A percentile compares a stretch with the other conserved stretches of the same genome.
Conservation (phyloP, 805 yeast genomes). For the Sugiyamaella boreocaroliniensis region DNA sequence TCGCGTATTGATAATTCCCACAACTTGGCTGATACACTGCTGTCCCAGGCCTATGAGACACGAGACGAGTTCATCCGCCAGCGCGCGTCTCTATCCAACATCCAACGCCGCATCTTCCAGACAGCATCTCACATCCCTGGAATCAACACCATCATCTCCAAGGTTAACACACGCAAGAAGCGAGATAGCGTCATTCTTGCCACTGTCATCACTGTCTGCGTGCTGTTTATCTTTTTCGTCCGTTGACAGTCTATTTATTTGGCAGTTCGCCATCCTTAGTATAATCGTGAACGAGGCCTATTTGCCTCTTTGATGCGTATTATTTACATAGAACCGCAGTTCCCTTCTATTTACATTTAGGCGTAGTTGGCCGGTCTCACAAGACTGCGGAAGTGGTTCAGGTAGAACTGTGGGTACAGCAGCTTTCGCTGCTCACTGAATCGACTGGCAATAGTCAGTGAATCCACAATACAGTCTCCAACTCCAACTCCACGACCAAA, state of each 20-base stretch:
- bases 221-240: conserved; percentile 57
- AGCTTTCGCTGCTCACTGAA: conserved; percentile 27
- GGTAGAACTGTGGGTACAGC: conserved; percentile 27
- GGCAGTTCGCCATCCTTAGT: background rate
- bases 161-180: conserved; percentile 81
- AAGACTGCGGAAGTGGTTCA: conserved; percentile 22
- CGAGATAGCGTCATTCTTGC: conserved; percentile 85
- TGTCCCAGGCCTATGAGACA: conserved; percentile 82
- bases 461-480: conserved; percentile 72
- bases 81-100: conserved; percentile 52
- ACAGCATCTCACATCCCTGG: conserved; percentile 76
- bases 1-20: conserved; percentile 67
- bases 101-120: conserved; percentile 56
- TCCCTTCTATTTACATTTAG: conserved; percentile 4
- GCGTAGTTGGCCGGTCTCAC: conserved; percentile 25
- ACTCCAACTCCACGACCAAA: conserved; percentile 81
- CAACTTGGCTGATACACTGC: conserved; percentile 66
- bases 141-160: conserved; percentile 61
- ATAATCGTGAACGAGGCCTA: background rate
- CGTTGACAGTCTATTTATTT: conserved; percentile 24
- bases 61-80: conserved; percentile 79
- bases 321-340: background rate
- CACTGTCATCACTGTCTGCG: conserved; percentile 61
- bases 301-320: background rate
- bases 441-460: conserved; percentile 50